These are phyloP conservation scores for Ustilago loliicola DNA, from an alignment of 1,284 basidiomycete species.

Conservation along the genomic window DNA sequence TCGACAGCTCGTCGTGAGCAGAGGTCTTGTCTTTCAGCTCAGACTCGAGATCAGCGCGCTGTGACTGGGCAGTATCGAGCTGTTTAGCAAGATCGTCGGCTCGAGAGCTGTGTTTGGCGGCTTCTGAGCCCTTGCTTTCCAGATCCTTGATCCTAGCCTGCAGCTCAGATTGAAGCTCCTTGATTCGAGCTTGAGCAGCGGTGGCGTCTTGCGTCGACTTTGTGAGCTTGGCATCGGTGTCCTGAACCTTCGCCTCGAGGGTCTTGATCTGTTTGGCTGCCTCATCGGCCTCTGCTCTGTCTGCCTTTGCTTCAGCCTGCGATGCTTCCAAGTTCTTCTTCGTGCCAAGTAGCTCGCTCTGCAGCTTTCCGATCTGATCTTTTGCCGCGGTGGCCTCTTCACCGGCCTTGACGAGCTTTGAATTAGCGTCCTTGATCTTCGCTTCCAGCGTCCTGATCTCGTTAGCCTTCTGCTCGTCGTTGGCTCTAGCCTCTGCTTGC, in stretches of 20 bases:
- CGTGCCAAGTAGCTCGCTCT: constrained; percentile 15
- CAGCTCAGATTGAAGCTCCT: constrained; percentile 15
- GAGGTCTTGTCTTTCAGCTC: constrained; percentile 24
- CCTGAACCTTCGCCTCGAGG: constrained; percentile 12
- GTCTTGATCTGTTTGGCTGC: constrained; percentile 4
- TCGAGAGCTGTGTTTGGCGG: constrained; percentile 10
- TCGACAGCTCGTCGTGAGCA: constrained; percentile 25
- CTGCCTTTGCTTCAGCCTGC: constrained; percentile 12
- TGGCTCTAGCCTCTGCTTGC: constrained; percentile 2
- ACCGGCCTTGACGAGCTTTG: constrained; percentile 10
- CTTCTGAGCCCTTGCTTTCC: constrained; percentile 12
- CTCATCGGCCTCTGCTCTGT: constrained; percentile 9
- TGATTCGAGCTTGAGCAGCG: constrained; percentile 10
- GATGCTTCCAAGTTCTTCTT: constrained; percentile 18
- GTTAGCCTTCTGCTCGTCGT: constrained; percentile 7
- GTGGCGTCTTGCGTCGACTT: not conserved
- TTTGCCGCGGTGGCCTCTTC: constrained; percentile 13
- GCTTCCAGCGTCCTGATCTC: constrained; percentile 14
- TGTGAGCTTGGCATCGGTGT: constrained; percentile 10
- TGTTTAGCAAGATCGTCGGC: constrained; percentile 28
- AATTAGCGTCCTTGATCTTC: constrained; percentile 10
- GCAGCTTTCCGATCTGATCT: constrained; percentile 14
- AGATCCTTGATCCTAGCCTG: constrained; percentile 12
- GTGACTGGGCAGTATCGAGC: constrained; percentile 19
- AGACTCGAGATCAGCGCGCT: constrained; percentile 19